Evolutionary conservation across 225 moss, liverwort and hornwort species (phyloP), one percentile per base, ranked within the genome.

Genomic region (Asterella californica): DNA sequence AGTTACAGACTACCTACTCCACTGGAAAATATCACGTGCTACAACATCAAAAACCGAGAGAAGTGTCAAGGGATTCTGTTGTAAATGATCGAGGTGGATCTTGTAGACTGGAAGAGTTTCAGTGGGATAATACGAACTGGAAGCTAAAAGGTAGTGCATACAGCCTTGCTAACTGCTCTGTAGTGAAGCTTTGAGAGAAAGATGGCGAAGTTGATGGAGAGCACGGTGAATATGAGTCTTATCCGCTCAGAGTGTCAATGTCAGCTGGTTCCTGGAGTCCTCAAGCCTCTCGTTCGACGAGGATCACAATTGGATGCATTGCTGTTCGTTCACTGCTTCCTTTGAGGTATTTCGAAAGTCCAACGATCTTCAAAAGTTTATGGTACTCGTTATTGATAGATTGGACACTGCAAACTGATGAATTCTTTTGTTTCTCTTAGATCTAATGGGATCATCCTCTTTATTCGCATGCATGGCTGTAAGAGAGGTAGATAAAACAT

Each of bases 261-360:
- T 86, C 86, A 74, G 83, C 86, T n/a, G 86, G 86, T 11, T 86
- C 86, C 48, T 86, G 86, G 86, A 86, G 83, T 71, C 86, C 86
- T 72, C 80, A 83, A 66, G 86, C 83, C 12, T 86, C 86, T 70
- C 80, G 78, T 37, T 72, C 63, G 70, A 80, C 74, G 21, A 83
- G 86, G 38, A 86, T 83, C 67, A 80, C 80, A 36, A 62, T 77
- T 22, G 86, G 86, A 57, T 83, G 86, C n/a, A 72, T 86, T 33
- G 70, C 80, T 33, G 86, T 81, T 50, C 78, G 86, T 14, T 86
- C 86, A 27, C 34, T 81, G 19, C 79, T 83, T 29, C 69, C 78
- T 42, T 36, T 81, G 11, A 81, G 80, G 83, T 86, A 81, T 66
- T 60, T 74, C 32, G 32, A 30, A 46, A 6, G 33, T n/a, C 33